Percentiles rank a stretch among this genome's conserved stretches.
Evolutionary conservation across 169 alveolate genomes (phyloP).

Genomic region (Cryptosporidium viatorum): DNA sequence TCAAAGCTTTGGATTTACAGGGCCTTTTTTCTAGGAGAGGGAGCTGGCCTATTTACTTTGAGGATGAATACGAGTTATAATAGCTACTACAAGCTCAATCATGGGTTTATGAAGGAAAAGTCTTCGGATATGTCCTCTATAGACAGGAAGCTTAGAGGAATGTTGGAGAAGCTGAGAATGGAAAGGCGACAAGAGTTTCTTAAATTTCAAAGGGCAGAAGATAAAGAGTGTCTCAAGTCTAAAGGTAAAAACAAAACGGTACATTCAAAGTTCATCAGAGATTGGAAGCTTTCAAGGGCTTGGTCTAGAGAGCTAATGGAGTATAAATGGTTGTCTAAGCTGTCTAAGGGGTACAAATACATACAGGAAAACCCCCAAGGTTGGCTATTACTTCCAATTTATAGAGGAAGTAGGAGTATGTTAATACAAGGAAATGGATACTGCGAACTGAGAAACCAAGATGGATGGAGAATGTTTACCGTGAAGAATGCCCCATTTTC

Average conservation of each 20-base stretch:
- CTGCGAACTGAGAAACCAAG: constrained; percentile 49
- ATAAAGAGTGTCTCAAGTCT: background rate
- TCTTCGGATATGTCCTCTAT: constrained; percentile 14
- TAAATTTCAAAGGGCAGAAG: constrained; percentile 3
- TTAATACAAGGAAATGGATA: constrained; percentile 56
- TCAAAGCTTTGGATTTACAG: background rate
- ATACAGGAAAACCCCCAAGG: constrained; percentile 11
- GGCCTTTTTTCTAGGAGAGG: background rate
- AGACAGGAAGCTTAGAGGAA: constrained; percentile 24
- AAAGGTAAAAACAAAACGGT: background rate
- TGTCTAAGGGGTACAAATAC: background rate
- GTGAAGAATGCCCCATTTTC: constrained; percentile 34
- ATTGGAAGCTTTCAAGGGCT: constrained; percentile 40
- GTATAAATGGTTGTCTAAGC: constrained; percentile 11
- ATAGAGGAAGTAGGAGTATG: constrained; percentile 49
- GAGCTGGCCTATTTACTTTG: background rate
- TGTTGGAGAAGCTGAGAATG: constrained; percentile 39
- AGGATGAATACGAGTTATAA: constrained; percentile 8
- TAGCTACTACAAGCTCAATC: constrained; percentile 16
- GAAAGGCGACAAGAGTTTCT: constrained; percentile 38
- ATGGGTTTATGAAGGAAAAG: constrained; percentile 31
- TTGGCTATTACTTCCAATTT: constrained; percentile 57
- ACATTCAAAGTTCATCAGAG: constrained; percentile 18
- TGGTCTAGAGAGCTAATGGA: constrained; percentile 63
- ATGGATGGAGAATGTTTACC: constrained; percentile 63